Base-by-base conservation (phyloP, 2,329 filamentous ascomycete genomes). In the Triangularia setosa region DNA sequence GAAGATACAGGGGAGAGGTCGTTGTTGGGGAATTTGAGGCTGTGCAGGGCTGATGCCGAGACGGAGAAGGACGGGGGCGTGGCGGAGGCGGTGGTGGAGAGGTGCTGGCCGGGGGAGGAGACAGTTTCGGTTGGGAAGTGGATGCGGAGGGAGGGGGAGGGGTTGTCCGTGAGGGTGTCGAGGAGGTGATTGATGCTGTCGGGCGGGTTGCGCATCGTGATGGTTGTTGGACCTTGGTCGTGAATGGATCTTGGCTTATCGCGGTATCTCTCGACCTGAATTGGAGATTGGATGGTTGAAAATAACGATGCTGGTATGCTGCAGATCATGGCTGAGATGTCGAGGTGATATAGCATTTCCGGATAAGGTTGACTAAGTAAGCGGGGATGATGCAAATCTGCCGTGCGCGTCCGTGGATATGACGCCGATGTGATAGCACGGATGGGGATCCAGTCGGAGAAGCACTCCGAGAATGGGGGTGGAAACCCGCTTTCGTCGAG, bases 61-160 rank as follows among this genome's bases (percentile, higher is more conserved):
- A 69, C 61, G 44, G 65, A 67, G 53, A 64, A 66, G 27, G 65
- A 59, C 3, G 67, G 67, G 0, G 53, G 18, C 0, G 61, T 25
- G 7, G 64, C 64, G n/a, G 65, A 48, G 4, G 35, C 58, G 33
- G 40, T 24, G 25, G 60, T 64, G 58, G 54, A 40, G 11, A 69
- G 64, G 18, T 61, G 44, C 14, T 24, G 48, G 3, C 67, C 67
- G 2, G 67, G 67, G 6, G 33, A 48, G 54, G 57, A 44, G 57
- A 69, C 64, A 24, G 62, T 62, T 25, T 61, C 61, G 5, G 24
- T n/a, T 16, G 65, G 65, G 59, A 69, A 69, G 58, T 69, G 67
- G 54, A 69, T 67, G 21, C 62, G 61, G n/a, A 69, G 64, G 3
- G 64, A 57, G 3, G 67, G 62, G 24, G 55, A 30, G 54, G 56